Percentiles rank a stretch among this genome's conserved stretches.
phyloP scores from a whole-genome alignment of 306 rosid species.

The Cucumis melo region DNA sequence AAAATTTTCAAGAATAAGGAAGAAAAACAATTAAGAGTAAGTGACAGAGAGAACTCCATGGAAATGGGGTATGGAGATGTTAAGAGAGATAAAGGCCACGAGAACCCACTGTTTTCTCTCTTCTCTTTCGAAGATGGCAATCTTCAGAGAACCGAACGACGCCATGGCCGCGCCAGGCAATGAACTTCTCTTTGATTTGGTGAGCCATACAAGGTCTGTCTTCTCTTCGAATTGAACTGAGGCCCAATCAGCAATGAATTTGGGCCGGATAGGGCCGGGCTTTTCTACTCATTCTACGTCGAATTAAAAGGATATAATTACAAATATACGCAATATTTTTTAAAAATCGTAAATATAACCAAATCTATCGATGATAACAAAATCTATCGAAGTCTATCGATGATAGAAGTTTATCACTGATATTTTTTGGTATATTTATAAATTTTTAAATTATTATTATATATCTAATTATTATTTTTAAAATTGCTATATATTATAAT shows the following conservation, averaged over 20 bases:
- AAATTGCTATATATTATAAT: too few species aligned
- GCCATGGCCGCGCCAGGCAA: conserved; percentile 18
- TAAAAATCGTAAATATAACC: too few species aligned
- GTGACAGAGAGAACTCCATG: background rate
- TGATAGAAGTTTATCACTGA: too few species aligned
- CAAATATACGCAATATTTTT: too few species aligned
- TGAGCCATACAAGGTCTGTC: background rate
- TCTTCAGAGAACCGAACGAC: conserved; percentile 32
- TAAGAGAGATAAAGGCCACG: background rate
- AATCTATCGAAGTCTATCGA: too few species aligned
- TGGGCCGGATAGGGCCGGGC: background rate
- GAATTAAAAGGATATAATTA: too few species aligned
- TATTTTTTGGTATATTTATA: too few species aligned
- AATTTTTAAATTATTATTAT: too few species aligned
- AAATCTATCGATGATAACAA: too few species aligned
- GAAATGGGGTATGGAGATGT: background rate
- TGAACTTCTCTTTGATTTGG: background rate
- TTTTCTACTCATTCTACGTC: background rate
- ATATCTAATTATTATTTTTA: too few species aligned
- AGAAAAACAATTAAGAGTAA: background rate
- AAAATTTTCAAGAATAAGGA: background rate
- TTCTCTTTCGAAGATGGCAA: conserved; percentile 32
- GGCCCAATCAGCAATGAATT: background rate
- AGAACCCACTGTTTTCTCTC: conserved; percentile 36
- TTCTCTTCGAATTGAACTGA: background rate